A percentile compares a stretch with the other conserved stretches of the same genome.
phyloP scores from a whole-genome alignment of 2,329 filamentous ascomycete species.

The Botryosphaeria dothidea region DNA sequence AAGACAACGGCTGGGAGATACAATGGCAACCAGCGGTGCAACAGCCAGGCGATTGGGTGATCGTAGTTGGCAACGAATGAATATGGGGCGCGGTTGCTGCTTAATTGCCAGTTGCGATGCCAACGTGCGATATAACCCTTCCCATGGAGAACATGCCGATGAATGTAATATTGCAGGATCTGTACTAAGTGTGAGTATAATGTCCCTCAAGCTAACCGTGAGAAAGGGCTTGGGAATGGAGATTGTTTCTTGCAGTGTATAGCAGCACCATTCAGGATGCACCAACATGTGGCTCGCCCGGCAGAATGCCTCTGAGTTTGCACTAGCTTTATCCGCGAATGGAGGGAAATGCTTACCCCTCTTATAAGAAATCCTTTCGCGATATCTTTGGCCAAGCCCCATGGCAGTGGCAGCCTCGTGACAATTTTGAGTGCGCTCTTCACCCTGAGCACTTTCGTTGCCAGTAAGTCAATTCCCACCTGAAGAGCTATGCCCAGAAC shows the following conservation, averaged over 20 bases:
- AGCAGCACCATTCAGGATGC: no score
- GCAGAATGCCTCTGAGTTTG: background rate
- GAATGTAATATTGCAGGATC: constrained; percentile 70
- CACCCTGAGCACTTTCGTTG: constrained; percentile 54
- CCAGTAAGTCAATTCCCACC: constrained; percentile 54
- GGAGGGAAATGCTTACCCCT: constrained; percentile 48
- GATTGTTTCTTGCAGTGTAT: no score
- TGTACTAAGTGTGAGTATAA: constrained; percentile 33
- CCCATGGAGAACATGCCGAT: constrained; percentile 68
- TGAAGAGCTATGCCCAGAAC: constrained; percentile 56
- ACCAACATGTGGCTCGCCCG: background rate
- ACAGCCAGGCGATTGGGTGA: constrained; percentile 65
- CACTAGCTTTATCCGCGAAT: background rate
- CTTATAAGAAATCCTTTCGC: constrained; percentile 55
- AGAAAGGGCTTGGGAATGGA: no score
- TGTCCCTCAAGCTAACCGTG: background rate
- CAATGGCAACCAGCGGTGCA: constrained; percentile 64
- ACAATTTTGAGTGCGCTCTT: constrained; percentile 62
- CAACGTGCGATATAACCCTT: constrained; percentile 31
- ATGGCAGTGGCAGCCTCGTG: constrained; percentile 64
- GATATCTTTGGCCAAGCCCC: constrained; percentile 59
- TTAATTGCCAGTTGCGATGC: constrained; percentile 53
- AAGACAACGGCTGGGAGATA: constrained; percentile 67
- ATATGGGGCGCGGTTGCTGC: constrained; percentile 44
- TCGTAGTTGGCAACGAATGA: constrained; percentile 67